phyloP scores from a whole-genome alignment of 441 rosid genomes.

The Aquilaria agallochum region DNA sequence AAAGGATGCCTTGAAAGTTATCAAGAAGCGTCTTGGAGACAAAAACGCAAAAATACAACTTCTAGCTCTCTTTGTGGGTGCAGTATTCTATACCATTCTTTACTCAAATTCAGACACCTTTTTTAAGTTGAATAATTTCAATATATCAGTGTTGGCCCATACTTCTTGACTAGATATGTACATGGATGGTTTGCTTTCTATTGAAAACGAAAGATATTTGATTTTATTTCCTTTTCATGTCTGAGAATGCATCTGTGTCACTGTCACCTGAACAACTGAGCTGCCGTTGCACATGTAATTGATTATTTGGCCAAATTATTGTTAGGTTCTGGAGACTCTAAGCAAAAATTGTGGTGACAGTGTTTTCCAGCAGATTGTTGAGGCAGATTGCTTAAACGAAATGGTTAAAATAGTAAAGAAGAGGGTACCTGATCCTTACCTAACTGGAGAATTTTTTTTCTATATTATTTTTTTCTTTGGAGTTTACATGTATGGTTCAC shows the following conservation, averaged over 20 bases:
- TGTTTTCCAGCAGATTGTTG: constrained; percentile 74
- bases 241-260: too few relatives aligned
- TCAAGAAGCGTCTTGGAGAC: constrained; percentile 81
- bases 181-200: too few relatives aligned
- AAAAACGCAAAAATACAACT: constrained; percentile 77
- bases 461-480: constrained; percentile 4
- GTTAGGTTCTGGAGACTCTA: constrained; percentile 75
- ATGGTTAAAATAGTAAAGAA: constrained; percentile 93
- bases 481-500: constrained; percentile 10
- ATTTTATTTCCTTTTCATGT: too few relatives aligned
- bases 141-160: too few relatives aligned
- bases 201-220: too few relatives aligned
- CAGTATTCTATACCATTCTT: constrained; percentile 1
- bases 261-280: too few relatives aligned
- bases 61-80: constrained; percentile 83
- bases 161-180: too few relatives aligned
- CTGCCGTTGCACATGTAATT: too few relatives aligned
- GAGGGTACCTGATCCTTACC: constrained; percentile 40
- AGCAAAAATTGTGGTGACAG: constrained; percentile 88
- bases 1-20: constrained; percentile 81
- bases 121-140: constrained; percentile 10
- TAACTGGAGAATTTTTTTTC: constrained; percentile 11
- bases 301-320: too few relatives aligned
- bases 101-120: background rate
- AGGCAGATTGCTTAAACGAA: constrained; percentile 78